Conservation (phyloP, 2,329 filamentous ascomycete genomes). For the Pseudocercospora fuligena region DNA sequence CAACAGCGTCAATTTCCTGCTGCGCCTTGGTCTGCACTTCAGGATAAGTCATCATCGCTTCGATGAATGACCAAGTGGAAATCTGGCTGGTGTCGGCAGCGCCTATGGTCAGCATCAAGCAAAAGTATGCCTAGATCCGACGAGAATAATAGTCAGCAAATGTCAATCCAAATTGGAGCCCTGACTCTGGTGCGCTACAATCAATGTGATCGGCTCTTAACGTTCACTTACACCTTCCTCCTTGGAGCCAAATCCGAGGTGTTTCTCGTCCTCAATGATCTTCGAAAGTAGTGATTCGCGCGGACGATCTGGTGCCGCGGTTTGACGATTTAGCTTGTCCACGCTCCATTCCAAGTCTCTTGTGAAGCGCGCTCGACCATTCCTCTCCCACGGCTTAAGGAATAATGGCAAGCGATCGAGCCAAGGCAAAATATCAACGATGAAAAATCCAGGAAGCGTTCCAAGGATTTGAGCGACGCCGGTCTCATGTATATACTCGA, state of each 20-base stretch:
- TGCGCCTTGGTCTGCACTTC: conserved; percentile 59
- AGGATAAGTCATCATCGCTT: conserved; percentile 48
- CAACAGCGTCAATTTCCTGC: conserved; percentile 47
- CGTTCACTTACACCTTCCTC: conserved; percentile 11
- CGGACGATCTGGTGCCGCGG: conserved; percentile 3
- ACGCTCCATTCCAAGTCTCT: conserved; percentile 10
- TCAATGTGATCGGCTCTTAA: too few relatives aligned
- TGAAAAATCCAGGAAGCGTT: conserved; percentile 3
- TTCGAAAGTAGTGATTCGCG: conserved; percentile 16
- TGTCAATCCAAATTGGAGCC: too few relatives aligned
- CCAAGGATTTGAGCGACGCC: conserved; percentile 11
- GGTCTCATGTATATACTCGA: conserved; percentile 19
- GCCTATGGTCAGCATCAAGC: conserved; percentile 16
- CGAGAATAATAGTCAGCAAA: too few relatives aligned
- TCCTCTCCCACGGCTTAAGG: conserved; percentile 17
- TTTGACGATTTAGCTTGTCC: conserved; percentile 10
- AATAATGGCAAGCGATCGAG: conserved; percentile 11
- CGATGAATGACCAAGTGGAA: conserved; percentile 25
- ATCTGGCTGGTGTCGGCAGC: conserved; percentile 19
- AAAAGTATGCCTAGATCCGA: conserved; percentile 10
- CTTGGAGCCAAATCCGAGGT: conserved; percentile 11
- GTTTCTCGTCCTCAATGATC: conserved; percentile 17
- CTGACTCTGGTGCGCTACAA: too few relatives aligned
- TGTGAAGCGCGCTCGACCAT: conserved; percentile 10
- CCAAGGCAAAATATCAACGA: conserved; percentile 15